A percentile compares a stretch with the other conserved stretches of the same genome.
phyloP scores from a whole-genome alignment of 495 filamentous ascomycete genomes.

The Pyrenula aspistea region DNA sequence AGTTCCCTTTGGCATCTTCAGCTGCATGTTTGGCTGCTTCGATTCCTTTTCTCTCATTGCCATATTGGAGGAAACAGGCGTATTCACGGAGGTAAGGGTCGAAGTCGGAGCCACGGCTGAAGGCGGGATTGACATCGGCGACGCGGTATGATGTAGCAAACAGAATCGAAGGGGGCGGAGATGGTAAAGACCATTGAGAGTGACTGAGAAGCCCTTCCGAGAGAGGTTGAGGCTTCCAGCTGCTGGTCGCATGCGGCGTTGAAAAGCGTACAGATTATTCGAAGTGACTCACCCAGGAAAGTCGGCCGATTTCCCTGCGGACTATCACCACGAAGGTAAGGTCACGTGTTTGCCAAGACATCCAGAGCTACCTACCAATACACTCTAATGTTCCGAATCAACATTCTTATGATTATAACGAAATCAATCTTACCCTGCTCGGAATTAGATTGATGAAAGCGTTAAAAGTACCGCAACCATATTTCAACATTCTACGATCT shows the following conservation, averaged over 20 bases:
- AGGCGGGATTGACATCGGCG: neutral
- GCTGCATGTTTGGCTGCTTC: constrained; percentile 4
- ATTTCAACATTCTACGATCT: no score
- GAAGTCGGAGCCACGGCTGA: neutral
- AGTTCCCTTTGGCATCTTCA: constrained; percentile 25
- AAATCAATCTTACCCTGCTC: no score
- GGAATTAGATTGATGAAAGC: no score
- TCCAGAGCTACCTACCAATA: no score
- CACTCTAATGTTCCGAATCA: no score
- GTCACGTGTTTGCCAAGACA: no score
- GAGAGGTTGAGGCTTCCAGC: neutral
- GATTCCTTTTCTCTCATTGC: neutral
- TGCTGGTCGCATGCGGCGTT: neutral
- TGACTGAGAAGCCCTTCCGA: neutral
- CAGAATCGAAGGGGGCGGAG: neutral
- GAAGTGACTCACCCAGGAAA: neutral
- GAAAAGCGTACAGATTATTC: neutral
- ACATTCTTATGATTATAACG: no score
- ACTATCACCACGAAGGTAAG: no score
- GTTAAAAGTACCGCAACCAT: no score
- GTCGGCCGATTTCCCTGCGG: no score
- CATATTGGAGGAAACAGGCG: neutral
- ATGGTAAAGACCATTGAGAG: neutral
- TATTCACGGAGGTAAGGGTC: neutral
- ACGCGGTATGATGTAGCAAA: neutral